A percentile compares a stretch with the other conserved stretches of the same genome.
Evolutionary conservation across 768 basidiomycete genomes (phyloP).

Genomic region (Naganishia friedmannii): DNA sequence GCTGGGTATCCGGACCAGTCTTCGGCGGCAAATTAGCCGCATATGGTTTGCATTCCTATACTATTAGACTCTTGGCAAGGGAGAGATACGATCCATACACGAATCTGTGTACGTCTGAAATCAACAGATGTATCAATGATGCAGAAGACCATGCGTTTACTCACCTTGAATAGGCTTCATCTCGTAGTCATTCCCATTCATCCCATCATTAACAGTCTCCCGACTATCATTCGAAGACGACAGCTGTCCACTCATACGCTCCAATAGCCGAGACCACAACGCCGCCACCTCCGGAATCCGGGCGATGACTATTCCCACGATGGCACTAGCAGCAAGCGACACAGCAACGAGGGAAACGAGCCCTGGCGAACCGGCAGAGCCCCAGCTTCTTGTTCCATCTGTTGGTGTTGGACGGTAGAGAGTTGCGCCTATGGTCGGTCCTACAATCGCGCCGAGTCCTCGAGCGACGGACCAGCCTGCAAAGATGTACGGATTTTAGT

Average conservation of each 20-base stretch:
- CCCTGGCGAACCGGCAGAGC: conserved; percentile 37
- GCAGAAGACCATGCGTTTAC: neutral
- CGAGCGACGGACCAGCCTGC: conserved; percentile 36
- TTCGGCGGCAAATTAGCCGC: too few species aligned
- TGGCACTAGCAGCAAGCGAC: conserved; percentile 33
- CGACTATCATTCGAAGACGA: neutral
- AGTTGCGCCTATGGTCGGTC: conserved; percentile 34
- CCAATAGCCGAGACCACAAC: neutral
- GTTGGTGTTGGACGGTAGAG: conserved; percentile 27
- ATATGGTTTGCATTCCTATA: too few species aligned
- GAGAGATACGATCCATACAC: conserved; percentile 9
- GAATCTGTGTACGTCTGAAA: neutral
- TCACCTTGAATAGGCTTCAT: conserved; percentile 10
- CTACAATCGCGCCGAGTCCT: conserved; percentile 34
- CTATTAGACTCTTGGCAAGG: conserved; percentile 1
- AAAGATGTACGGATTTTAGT: too few species aligned
- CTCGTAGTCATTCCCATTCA: neutral
- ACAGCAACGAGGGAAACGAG: conserved; percentile 35
- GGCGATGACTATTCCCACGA: conserved; percentile 13
- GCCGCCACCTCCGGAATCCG: neutral
- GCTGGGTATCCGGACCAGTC: too few species aligned
- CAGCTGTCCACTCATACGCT: neutral
- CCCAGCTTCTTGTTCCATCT: conserved; percentile 23
- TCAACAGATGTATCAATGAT: neutral
- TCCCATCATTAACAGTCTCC: neutral